Evolutionary conservation across 2,329 filamentous ascomycete species (phyloP), one percentile per base, ranked within the genome.

Genomic region (Westerdykella aurantiaca): DNA sequence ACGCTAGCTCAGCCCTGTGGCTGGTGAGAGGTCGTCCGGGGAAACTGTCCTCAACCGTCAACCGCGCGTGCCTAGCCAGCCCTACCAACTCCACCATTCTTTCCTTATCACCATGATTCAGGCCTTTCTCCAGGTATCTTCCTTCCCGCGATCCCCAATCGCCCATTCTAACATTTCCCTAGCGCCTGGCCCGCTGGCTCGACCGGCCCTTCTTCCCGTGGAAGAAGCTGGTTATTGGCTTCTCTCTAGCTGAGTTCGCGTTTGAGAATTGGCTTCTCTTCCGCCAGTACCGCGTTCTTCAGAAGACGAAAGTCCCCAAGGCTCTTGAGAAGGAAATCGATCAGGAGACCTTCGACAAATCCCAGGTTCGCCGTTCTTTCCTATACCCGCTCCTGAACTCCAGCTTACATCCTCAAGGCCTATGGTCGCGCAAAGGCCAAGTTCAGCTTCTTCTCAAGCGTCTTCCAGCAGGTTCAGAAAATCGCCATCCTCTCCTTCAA

Each of bases 361-460:
- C 85, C 66, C 90, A 95, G 72, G 81, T 82, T 65, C 46, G 43
- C 44, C 9, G n/a, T 48, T 16, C 33, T 38, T 34, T n/a, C 31
- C 39, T 21, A 23, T 31, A 31, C 29, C 13, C 49, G 45, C 45
- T 44, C 42, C 39, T 16, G 45, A 33, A 31, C 21, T 29, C 10
- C 31, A 23, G 45, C 61, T 65, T 33, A 65, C 50, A 39, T 12
- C 7, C 14, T 35, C 3, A 22, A 68, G 80, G 87, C 86, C 60
- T 98, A 98, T 69, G 90, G 91, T 61, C 87, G 93, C 60, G 90
- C 91, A 64, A 98, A 98, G 74, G 88, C 90, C 52, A 85, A 90
- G 71, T 98, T 89, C 71, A 78, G 82, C 64, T 83, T 95, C 70
- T 64, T 93, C 66, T 85, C 79, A 58, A 84, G 82, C 69, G 76